These are phyloP conservation scores for Pseudozyma pruni DNA, from an alignment of 1,284 basidiomycete genomes.

Conservation along the genomic window DNA sequence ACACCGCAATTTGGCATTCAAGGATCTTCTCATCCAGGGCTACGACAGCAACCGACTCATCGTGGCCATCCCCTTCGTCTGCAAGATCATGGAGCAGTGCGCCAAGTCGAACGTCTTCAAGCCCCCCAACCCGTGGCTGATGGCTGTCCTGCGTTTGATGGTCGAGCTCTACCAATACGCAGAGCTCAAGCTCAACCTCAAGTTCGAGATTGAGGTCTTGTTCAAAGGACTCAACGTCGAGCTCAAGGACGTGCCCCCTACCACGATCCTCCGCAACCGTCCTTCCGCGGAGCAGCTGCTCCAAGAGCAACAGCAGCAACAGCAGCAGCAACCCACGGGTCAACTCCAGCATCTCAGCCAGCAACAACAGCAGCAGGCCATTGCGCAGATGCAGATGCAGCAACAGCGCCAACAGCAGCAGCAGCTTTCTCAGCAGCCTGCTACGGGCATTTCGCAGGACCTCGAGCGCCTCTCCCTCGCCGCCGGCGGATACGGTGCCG, in stretches of 20 bases:
- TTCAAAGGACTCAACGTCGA: constrained; percentile 92
- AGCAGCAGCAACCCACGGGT: constrained; percentile 35
- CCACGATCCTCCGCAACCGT: constrained; percentile 79
- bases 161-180: constrained; percentile 97
- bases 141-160: constrained; percentile 90
- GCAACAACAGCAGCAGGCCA: constrained; percentile 46
- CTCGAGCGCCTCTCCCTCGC: constrained; percentile 57
- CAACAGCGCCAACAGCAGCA: constrained; percentile 54
- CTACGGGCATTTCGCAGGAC: constrained; percentile 47
- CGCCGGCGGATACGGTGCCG: constrained; percentile 36
- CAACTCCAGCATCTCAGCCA: constrained; percentile 52
- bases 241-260: constrained; percentile 85
- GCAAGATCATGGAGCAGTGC: constrained; percentile 93
- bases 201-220: constrained; percentile 98
- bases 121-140: constrained; percentile 97
- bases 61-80: constrained; percentile 97
- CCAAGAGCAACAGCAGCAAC: constrained; percentile 49
- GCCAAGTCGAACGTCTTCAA: constrained; percentile 89
- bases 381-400: constrained; percentile 34
- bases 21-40: constrained; percentile 93
- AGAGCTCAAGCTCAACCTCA: constrained; percentile 94
- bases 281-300: constrained; percentile 46
- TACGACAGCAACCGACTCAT: constrained; percentile 91
- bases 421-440: constrained; percentile 43
- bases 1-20: constrained; percentile 93